phyloP scores from a whole-genome alignment of 164 flowering plant species.

The Akebia trifoliata region DNA sequence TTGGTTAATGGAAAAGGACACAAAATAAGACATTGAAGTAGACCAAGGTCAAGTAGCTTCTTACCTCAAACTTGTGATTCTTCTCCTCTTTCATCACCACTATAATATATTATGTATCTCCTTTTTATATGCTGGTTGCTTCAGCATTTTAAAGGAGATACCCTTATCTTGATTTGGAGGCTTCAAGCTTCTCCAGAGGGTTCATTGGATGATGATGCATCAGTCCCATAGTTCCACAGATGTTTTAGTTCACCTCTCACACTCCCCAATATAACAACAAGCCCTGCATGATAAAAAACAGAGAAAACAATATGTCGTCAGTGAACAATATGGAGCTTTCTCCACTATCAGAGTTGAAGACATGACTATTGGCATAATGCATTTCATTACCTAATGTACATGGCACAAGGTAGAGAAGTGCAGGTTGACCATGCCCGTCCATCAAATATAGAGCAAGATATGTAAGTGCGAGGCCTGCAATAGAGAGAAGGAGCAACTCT shows the following conservation, averaged over 20 bases:
- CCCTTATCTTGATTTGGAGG: constrained; percentile 1
- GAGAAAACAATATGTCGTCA: not conserved
- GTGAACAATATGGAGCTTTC: too few species aligned
- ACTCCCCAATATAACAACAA: constrained; percentile 46
- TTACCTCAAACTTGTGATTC: constrained; percentile 5
- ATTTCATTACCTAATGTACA: constrained; percentile 67
- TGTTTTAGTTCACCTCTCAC: constrained; percentile 62
- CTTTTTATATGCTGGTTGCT: not conserved
- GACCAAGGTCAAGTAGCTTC: not conserved
- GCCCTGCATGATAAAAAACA: constrained; percentile 35
- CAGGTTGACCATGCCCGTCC: constrained; percentile 89
- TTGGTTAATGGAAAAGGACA: not conserved
- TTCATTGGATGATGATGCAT: constrained; percentile 7
- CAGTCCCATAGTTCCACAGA: constrained; percentile 54
- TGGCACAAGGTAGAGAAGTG: constrained; percentile 88
- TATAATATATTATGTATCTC: not conserved
- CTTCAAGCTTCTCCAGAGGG: constrained; percentile 19
- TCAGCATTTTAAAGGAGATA: not conserved
- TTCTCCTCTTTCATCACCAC: not conserved
- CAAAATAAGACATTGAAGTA: not conserved
- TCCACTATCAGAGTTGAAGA: not conserved
- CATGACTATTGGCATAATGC: not conserved
- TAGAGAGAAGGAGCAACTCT: not conserved
- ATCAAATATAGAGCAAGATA: constrained; percentile 65
- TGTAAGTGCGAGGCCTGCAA: constrained; percentile 65